Base-by-base conservation (phyloP, 176 grass and related monocot genomes). In the Oryza coarctata region DNA sequence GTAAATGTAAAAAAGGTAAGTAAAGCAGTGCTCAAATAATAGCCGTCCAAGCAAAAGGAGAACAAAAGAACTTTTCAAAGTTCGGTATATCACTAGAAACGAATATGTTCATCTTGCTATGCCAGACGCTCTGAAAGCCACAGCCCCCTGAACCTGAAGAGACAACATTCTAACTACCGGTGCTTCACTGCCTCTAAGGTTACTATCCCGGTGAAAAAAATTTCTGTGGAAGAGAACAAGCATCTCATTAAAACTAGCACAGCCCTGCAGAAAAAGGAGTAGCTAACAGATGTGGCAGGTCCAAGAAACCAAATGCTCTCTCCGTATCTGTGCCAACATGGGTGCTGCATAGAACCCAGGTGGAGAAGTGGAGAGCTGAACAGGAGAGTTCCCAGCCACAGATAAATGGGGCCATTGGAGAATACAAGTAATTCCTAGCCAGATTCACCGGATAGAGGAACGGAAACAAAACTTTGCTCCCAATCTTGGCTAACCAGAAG, bases 271-370 rank as follows among this genome's bases (percentile, higher is more conserved):
- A 2, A 77, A 70, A 75, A 61, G 33, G 27, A 65, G 25, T 44
- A 57, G 14, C 71, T 65, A 73, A 27, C 28, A 65, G 15, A 77
- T 73, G 22, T 58, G 70, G 63, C 75, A 78, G 62, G 38, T 73
- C 25, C 73, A 73, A 74, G 35, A 78, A 90, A 73, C 40, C 61
- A 66, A 57, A 86, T 45, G 73, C 65, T 34, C 44, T 82, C 74
- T 32, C 47, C 41, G 36, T 28, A 12, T 63, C 27, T 44, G 22
- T 52, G 63, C 6, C 45, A 36, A n/a, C 22, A n/a, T 60, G 55
- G 55, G 2, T 3, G 55, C 55, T 63, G 82, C 30, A 63, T 62
- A 82, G 81, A 86, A 82, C 67, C 83, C 88, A 86, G 58, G 72
- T 12, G 45, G 13, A 38, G 43, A 45, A 3, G 65, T 71, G 33